Conservation (phyloP, 2,329 filamentous ascomycete species). For the Nigrospora oryzae region DNA sequence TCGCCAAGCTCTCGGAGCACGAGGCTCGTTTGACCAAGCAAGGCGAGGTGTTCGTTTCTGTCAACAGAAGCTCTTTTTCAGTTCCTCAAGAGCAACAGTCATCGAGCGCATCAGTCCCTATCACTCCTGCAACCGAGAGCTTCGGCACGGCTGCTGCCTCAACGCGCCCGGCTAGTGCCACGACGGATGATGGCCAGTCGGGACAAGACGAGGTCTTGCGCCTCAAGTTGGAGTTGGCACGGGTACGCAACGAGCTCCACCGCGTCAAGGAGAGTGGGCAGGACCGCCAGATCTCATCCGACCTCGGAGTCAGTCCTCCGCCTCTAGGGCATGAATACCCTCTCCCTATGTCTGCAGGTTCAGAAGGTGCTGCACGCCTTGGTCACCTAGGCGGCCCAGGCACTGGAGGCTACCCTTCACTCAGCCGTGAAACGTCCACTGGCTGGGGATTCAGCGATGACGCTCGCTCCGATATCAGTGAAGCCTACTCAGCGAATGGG, state of each 20-base stretch:
- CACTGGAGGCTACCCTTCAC: slow-evolving; percentile 25
- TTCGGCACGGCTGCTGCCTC: slow-evolving; percentile 38
- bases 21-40: slow-evolving; percentile 52
- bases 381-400: slow-evolving; percentile 12
- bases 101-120: slow-evolving; percentile 50
- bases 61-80: slow-evolving; percentile 26
- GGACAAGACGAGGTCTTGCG: slow-evolving; percentile 53
- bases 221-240: slow-evolving; percentile 63
- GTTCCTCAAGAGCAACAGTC: slow-evolving; percentile 36
- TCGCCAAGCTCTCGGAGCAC: slow-evolving; percentile 68
- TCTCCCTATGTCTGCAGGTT: slow-evolving; percentile 12
- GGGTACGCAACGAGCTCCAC: slow-evolving; percentile 61
- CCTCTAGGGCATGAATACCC: slow-evolving; percentile 16
- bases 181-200: slow-evolving; percentile 30
- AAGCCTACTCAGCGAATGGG: slow-evolving; percentile 39
- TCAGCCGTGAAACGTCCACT: slow-evolving; percentile 28
- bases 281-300: slow-evolving; percentile 51
- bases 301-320: slow-evolving; percentile 38
- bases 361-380: slow-evolving; percentile 19
- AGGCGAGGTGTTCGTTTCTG: slow-evolving; percentile 36
- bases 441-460: slow-evolving; percentile 49
- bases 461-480: slow-evolving; percentile 46
- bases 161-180: slow-evolving; percentile 44
- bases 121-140: slow-evolving; percentile 52
- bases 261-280: slow-evolving; percentile 65